Base-by-base conservation (phyloP, 2,329 filamentous ascomycete species). In the Ophiocordyceps camponoti-rufipedis region DNA sequence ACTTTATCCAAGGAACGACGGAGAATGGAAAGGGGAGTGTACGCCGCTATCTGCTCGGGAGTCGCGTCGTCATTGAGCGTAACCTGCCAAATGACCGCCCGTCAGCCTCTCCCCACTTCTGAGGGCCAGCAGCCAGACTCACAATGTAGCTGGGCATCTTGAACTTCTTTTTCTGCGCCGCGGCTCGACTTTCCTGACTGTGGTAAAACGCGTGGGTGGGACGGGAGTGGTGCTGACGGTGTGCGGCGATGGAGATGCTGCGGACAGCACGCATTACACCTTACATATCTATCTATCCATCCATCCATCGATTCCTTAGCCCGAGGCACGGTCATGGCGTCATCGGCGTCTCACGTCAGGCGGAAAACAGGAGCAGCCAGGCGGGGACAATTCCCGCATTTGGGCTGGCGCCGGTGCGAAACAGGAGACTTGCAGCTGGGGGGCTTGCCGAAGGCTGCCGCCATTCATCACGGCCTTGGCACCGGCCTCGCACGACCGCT, bases 41-140 rank as follows among this genome's bases (percentile, higher is more conserved):
- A 85, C 82, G 73, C 72, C 44, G 78, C 67, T 52, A 94, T 70
- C 58, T 93, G 69, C 31, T 78, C 75, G 43, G 68, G 58, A 47
- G 75, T 72, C 51, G 81, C 78, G 50, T 78, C 75, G 39, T 78
- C 68, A 65, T 91, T 89, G 64, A 85, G 75, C 47, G 85, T 86
- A 52, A 94, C 77, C 87, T 94, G 46, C 16, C 6, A 6, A 2
- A 2, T 35, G 12, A 14, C 13, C 31, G 3, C 31, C 31, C 31
- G 31, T 33, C 31, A 14, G 33, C 33, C n/a, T n/a, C 11, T n/a
- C 33, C 12, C n/a, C 33, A n/a, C 6, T 3, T 14, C 33, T 35
- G 23, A 23, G 23, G 3, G 3, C 23, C 23, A 5, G 23, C 23
- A 23, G 23, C 23, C 23, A 23, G 23, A 23, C 35, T n/a, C 16